A percentile compares a stretch with the other conserved stretches of the same genome.
Evolutionary conservation across 2,329 filamentous ascomycete species (phyloP).

Genomic region (Ilyonectria sp.): DNA sequence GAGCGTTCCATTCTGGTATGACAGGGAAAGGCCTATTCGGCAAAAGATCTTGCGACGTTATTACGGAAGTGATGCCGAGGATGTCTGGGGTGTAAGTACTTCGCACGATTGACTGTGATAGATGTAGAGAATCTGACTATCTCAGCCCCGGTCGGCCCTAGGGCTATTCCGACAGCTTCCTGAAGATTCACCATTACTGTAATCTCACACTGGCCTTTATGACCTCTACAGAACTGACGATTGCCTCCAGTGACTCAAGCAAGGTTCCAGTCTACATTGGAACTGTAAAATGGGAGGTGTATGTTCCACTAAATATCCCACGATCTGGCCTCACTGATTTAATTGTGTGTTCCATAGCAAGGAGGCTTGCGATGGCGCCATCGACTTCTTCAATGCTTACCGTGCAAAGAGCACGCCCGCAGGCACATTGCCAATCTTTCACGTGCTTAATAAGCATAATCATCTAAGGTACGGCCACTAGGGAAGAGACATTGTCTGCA

Average conservation of each 20-base stretch:
- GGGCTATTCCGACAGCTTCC: conserved; percentile 32
- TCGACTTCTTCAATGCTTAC: conserved; percentile 34
- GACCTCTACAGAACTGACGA: too few species aligned
- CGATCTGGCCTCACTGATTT: neutral
- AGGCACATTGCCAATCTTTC: conserved; percentile 29
- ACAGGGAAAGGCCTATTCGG: conserved; percentile 27
- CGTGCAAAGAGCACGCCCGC: conserved; percentile 25
- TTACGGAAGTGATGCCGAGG: conserved; percentile 29
- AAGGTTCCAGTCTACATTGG: conserved; percentile 33
- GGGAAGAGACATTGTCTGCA: neutral
- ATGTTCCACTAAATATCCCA: neutral
- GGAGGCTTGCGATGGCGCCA: conserved; percentile 27
- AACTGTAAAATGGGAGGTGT: conserved; percentile 34
- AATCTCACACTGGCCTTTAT: neutral
- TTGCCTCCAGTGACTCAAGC: conserved; percentile 10
- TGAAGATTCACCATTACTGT: conserved; percentile 30
- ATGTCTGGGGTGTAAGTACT: conserved; percentile 33
- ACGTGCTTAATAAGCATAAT: conserved; percentile 35
- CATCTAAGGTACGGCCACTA: conserved; percentile 29
- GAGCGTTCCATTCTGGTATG: conserved; percentile 35
- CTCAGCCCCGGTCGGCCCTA: conserved; percentile 27
- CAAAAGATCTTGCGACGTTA: conserved; percentile 27
- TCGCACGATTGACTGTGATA: neutral
- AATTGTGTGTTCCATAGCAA: conserved; percentile 3
- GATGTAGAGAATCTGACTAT: neutral